These are phyloP conservation scores for Candida sonorensis DNA, from an alignment of 805 yeast species.

Conservation along the genomic window DNA sequence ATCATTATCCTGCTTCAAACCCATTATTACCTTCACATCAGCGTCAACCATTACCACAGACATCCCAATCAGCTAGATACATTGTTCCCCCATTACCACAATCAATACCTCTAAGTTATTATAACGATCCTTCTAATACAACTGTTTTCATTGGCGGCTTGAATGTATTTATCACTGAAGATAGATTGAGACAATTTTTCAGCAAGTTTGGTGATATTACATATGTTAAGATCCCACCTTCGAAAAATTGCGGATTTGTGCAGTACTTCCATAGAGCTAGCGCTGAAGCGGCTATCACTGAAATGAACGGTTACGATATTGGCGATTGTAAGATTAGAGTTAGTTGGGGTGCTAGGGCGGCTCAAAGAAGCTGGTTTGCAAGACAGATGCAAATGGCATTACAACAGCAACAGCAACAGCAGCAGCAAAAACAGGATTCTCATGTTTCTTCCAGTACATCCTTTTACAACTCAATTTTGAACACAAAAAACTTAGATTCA, in stretches of 20 bases:
- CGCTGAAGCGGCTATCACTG: conserved; percentile 79
- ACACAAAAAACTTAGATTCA: too few relatives aligned
- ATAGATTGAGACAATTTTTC: conserved; percentile 55
- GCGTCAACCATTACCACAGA: conserved; percentile 8
- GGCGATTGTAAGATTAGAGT: conserved; percentile 74
- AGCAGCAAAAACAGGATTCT: conserved; percentile 3
- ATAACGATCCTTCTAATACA: conserved; percentile 70
- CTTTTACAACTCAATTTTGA: too few relatives aligned
- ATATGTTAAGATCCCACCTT: conserved; percentile 73
- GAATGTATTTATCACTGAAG: conserved; percentile 49
- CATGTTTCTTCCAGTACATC: conserved; percentile 5
- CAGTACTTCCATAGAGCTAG: conserved; percentile 70
- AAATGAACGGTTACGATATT: conserved; percentile 86
- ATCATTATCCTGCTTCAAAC: conserved; percentile 2
- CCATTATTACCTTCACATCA: conserved; percentile 8
- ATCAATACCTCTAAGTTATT: conserved; percentile 48
- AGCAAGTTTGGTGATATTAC: conserved; percentile 68
- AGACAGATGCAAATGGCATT: conserved; percentile 25
- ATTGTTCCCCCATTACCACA: conserved; percentile 23
- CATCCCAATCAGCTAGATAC: conserved; percentile 7
- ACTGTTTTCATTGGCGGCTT: conserved; percentile 78
- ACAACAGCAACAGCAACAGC: conserved; percentile 19
- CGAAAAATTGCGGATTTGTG: conserved; percentile 77
- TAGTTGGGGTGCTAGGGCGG: conserved; percentile 77
- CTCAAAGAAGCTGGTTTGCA: conserved; percentile 30